These are phyloP conservation scores for Fistulinella prunicolor DNA, from an alignment of 768 basidiomycete species.

Conservation along the genomic window DNA sequence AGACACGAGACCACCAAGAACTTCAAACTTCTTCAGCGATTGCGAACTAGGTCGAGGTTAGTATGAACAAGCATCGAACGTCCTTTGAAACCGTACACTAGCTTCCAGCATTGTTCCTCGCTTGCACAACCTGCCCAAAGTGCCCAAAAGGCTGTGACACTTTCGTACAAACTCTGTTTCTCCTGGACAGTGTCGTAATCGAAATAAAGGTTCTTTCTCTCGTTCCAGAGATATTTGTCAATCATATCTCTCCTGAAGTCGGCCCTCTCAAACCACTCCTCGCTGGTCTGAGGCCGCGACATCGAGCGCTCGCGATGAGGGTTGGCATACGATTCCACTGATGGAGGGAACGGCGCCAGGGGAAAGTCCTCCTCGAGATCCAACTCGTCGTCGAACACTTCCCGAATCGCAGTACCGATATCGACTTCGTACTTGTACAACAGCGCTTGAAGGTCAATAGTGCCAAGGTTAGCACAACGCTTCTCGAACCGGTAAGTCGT, in stretches of 20 bases:
- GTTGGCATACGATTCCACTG: slow-evolving; percentile 64
- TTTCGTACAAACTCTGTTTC: slow-evolving; percentile 92
- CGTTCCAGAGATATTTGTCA: slow-evolving; percentile 96
- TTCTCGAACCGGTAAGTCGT: slow-evolving; percentile 98
- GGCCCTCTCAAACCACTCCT: slow-evolving; percentile 93
- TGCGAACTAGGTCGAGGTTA: slow-evolving; percentile 53
- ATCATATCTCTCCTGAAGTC: slow-evolving; percentile 80
- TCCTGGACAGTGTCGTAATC: slow-evolving; percentile 93
- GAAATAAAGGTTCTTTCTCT: slow-evolving; percentile 89
- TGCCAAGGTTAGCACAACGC: slow-evolving; percentile 94
- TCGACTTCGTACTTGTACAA: slow-evolving; percentile 99
- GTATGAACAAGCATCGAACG: slow-evolving; percentile 3
- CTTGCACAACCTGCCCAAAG: slow-evolving; percentile 98
- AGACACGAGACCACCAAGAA: slow-evolving; percentile 90
- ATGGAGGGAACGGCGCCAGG: slow-evolving; percentile 89
- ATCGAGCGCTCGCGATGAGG: slow-evolving; percentile 58
- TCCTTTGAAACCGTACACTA: slow-evolving; percentile 64
- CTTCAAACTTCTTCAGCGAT: slow-evolving; percentile 94
- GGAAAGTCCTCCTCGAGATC: slow-evolving; percentile 92
- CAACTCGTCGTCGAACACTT: slow-evolving; percentile 90
- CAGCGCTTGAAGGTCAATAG: slow-evolving; percentile 92
- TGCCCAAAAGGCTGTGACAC: slow-evolving; percentile 95
- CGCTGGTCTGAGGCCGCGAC: slow-evolving; percentile 63
- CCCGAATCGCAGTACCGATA: slow-evolving; percentile 95
- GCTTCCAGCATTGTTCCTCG: slow-evolving; percentile 89